These are phyloP conservation scores for Liquidambar formosana DNA, from an alignment of 164 flowering plant species.

Conservation along the genomic window DNA sequence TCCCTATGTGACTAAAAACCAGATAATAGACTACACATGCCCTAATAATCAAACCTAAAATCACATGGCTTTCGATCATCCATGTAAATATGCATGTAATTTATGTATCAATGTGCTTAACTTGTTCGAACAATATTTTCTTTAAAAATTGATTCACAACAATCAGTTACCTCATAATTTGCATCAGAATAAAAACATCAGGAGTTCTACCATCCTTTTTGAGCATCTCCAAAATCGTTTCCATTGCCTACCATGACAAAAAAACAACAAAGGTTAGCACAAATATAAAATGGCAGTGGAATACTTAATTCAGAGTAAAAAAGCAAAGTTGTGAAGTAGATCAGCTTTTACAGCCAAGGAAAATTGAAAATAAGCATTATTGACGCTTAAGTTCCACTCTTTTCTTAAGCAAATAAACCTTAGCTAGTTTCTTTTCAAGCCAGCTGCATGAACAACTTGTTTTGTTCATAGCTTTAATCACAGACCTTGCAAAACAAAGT, in stretches of 20 bases:
- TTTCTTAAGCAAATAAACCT: too few relatives aligned
- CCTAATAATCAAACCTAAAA: not conserved
- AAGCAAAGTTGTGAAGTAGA: not conserved
- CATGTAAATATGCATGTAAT: not conserved
- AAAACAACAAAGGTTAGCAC: conserved; percentile 3
- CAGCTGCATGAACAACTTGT: too few relatives aligned
- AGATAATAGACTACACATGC: not conserved
- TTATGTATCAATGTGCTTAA: not conserved
- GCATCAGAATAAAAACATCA: conserved; percentile 64
- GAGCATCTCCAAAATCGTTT: conserved; percentile 72
- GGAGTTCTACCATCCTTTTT: conserved; percentile 58
- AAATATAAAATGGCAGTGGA: conserved; percentile 1
- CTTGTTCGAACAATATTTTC: not conserved
- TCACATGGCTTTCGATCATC: not conserved
- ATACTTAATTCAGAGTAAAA: not conserved
- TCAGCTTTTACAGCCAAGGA: too few relatives aligned
- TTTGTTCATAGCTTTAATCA: not conserved
- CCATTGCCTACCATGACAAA: conserved; percentile 55
- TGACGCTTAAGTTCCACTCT: too few relatives aligned
- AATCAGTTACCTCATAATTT: conserved; percentile 68
- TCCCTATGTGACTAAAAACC: not conserved
- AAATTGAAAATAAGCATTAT: too few relatives aligned
- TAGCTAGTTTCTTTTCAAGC: too few relatives aligned
- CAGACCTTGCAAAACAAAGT: not conserved
- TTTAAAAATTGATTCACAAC: not conserved